Conservation (phyloP, 2,329 filamentous ascomycete species). For the Pseudogymnoascus sp. region DNA sequence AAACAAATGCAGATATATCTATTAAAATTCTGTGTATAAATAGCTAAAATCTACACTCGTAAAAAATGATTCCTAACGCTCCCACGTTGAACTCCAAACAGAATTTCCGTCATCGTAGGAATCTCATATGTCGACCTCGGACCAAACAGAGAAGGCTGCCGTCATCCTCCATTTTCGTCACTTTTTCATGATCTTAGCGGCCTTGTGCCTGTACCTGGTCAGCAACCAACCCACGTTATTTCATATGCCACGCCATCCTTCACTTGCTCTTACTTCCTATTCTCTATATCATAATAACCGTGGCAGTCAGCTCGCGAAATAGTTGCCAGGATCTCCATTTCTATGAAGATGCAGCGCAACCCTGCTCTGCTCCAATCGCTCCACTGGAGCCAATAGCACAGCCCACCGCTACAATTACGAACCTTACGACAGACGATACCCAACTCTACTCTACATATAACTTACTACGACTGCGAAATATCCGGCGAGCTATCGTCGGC, state of each 20-base stretch:
- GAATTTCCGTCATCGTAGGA: background rate
- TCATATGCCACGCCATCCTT: constrained; percentile 1
- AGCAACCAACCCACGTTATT: constrained; percentile 13
- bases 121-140: background rate
- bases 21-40: background rate
- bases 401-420: constrained; percentile 27
- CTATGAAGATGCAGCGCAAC: constrained; percentile 50
- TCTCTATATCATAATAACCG: background rate
- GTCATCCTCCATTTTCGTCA: constrained; percentile 5
- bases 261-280: background rate
- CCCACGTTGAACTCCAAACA: background rate
- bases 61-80: background rate
- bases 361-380: constrained; percentile 42
- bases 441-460: constrained; percentile 41
- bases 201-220: constrained; percentile 13
- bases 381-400: constrained; percentile 50
- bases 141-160: background rate
- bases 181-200: background rate
- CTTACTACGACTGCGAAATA: constrained; percentile 41
- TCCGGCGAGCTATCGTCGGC: constrained; percentile 48
- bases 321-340: background rate
- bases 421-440: constrained; percentile 44
- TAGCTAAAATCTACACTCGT: background rate
- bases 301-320: background rate
- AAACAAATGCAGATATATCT: background rate